Percentiles rank a stretch among this genome's conserved stretches.
Conservation (phyloP, 306 rosid species). For the Malus sieversii region DNA sequence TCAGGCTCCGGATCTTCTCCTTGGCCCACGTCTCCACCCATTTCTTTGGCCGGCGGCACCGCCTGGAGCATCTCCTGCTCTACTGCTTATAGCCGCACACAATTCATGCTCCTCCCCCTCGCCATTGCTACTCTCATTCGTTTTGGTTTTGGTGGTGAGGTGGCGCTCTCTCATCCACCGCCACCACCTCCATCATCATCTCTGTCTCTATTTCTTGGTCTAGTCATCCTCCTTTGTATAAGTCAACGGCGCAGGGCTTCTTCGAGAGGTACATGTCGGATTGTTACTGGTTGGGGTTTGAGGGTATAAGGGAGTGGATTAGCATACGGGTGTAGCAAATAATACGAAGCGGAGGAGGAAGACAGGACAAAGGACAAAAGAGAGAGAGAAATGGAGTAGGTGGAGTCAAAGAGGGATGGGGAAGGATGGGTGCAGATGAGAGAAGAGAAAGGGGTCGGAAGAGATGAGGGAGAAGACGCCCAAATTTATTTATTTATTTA, state of each 20-base stretch:
- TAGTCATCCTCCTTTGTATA: not conserved
- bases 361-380: not conserved
- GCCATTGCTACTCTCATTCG: constrained; percentile 27
- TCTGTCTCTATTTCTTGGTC: not conserved
- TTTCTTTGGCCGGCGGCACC: constrained; percentile 57
- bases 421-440: too few relatives aligned
- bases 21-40: constrained; percentile 91
- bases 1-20: constrained; percentile 73
- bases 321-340: not conserved
- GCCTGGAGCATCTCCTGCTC: constrained; percentile 43
- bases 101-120: constrained; percentile 26
- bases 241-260: not conserved
- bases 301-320: not conserved
- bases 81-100: not conserved
- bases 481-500: too few relatives aligned
- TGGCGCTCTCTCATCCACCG: not conserved
- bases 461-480: too few relatives aligned
- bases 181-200: constrained; percentile 17
- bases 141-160: not conserved
- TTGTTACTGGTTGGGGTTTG: not conserved
- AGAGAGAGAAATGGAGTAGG: too few relatives aligned
- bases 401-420: too few relatives aligned
- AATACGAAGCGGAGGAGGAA: not conserved
- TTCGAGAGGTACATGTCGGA: constrained; percentile 2
- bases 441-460: fast-evolving